Conservation (phyloP, 768 basidiomycete species). For the Mycena maculata region DNA sequence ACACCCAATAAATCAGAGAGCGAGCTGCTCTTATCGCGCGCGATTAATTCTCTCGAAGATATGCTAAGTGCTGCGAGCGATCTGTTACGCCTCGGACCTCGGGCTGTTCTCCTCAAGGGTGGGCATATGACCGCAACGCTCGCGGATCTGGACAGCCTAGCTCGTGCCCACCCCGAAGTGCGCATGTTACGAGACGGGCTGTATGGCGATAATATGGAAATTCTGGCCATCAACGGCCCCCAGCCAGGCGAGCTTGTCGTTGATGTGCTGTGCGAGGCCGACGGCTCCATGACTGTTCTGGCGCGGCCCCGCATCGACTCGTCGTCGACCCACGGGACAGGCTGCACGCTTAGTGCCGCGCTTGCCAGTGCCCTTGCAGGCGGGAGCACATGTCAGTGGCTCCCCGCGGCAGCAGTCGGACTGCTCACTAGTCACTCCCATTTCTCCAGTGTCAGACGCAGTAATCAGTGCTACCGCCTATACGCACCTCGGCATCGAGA, state of each 20-base stretch:
- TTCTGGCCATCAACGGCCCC: slow-evolving; percentile 50
- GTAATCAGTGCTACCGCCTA: slow-evolving; percentile 72
- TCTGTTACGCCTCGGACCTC: slow-evolving; percentile 60
- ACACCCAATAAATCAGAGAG: slow-evolving; percentile 92
- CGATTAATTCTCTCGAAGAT: slow-evolving; percentile 61
- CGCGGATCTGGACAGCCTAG: slow-evolving; percentile 56
- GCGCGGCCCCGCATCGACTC: slow-evolving; percentile 72
- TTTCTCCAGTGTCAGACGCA: slow-evolving; percentile 64
- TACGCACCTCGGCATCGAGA: slow-evolving; percentile 79
- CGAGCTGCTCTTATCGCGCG: slow-evolving; percentile 67
- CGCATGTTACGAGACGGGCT: slow-evolving; percentile 58
- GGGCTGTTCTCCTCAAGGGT: slow-evolving; percentile 84
- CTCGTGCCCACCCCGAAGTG: slow-evolving; percentile 43
- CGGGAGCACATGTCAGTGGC: slow-evolving; percentile 55
- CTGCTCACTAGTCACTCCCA: neutral
- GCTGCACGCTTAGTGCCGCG: slow-evolving; percentile 91
- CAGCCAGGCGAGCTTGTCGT: slow-evolving; percentile 59
- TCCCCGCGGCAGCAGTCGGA: no score
- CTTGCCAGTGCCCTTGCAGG: slow-evolving; percentile 74
- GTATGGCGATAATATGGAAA: slow-evolving; percentile 70
- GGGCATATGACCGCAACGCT: slow-evolving; percentile 72
- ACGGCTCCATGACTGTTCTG: slow-evolving; percentile 59
- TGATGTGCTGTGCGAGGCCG: slow-evolving; percentile 66
- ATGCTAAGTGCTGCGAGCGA: slow-evolving; percentile 69
- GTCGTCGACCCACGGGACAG: slow-evolving; percentile 89